Conservation (phyloP, 306 rosid genomes). For the Astragalus glycyphyllos region DNA sequence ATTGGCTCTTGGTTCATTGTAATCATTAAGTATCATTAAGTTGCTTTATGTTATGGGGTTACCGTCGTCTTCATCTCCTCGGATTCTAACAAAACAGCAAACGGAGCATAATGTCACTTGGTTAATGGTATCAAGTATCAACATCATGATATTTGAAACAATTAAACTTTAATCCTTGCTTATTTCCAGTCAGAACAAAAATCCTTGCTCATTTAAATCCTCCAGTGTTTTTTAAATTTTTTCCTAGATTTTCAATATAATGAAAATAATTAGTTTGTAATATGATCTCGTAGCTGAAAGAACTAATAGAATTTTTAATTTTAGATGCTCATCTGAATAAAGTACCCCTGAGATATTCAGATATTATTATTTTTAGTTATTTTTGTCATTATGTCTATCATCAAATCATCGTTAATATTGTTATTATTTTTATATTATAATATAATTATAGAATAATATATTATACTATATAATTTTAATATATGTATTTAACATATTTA, state of each 20-base stretch:
- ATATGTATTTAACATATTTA: too few species aligned
- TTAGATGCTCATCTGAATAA: neutral
- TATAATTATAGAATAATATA: too few species aligned
- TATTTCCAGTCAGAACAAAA: neutral
- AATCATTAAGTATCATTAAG: conserved; percentile 53
- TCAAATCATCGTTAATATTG: conserved; percentile 1
- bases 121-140: neutral
- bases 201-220: neutral
- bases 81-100: conserved; percentile 41
- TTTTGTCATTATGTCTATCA: neutral
- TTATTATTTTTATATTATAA: conserved; percentile 4
- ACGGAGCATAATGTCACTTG: conserved; percentile 5
- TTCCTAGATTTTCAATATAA: neutral
- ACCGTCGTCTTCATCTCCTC: conserved; percentile 36
- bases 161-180: conserved; percentile 15
- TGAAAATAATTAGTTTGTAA: neutral
- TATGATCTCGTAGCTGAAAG: neutral
- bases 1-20: conserved; percentile 44
- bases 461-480: too few species aligned
- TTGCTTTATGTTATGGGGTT: conserved; percentile 61
- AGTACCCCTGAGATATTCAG: conserved; percentile 12
- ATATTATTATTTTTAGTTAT: conserved; percentile 1
- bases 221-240: neutral
- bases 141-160: neutral
- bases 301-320: neutral